A percentile compares a stretch with the other conserved stretches of the same genome.
Evolutionary conservation across 1,139 yeast species (phyloP).

Genomic region (Taiozyma onychis): DNA sequence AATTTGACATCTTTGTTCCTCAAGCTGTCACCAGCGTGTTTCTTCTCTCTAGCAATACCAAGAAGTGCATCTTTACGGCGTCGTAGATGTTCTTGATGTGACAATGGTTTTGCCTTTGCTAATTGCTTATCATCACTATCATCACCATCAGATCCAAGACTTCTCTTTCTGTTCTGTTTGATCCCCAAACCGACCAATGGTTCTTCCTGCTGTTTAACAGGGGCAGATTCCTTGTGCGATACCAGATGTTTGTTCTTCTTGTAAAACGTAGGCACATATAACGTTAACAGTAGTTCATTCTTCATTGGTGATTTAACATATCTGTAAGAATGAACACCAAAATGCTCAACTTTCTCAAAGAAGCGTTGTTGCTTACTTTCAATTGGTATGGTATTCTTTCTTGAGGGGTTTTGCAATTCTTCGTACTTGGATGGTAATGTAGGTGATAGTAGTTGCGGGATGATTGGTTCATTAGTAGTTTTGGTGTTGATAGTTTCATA

Average conservation of each 20-base stretch:
- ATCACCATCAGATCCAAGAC: background rate
- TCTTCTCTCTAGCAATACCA: constrained; percentile 14
- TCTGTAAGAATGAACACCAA: constrained; percentile 10
- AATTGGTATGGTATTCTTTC: background rate
- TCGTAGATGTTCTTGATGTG: background rate
- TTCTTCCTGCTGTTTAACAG: background rate
- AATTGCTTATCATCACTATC: background rate
- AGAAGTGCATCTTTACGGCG: constrained; percentile 7
- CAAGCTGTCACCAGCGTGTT: constrained; percentile 17
- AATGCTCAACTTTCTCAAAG: constrained; percentile 9
- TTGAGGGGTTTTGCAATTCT: background rate
- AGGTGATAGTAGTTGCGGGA: constrained; percentile 18
- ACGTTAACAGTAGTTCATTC: constrained; percentile 6
- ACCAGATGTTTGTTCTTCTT: constrained; percentile 2
- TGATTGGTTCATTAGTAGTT: background rate
- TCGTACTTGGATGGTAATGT: constrained; percentile 17
- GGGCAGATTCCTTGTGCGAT: background rate
- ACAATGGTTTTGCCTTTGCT: background rate
- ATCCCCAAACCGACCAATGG: background rate
- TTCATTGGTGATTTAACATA: background rate
- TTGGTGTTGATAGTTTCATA: background rate
- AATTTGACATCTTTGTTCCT: constrained; percentile 2
- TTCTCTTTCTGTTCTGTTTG: background rate
- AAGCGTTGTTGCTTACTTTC: background rate
- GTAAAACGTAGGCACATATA: constrained; percentile 14